Evolutionary conservation across 768 basidiomycete species (phyloP).

Genomic region (Tremella mesenterica): DNA sequence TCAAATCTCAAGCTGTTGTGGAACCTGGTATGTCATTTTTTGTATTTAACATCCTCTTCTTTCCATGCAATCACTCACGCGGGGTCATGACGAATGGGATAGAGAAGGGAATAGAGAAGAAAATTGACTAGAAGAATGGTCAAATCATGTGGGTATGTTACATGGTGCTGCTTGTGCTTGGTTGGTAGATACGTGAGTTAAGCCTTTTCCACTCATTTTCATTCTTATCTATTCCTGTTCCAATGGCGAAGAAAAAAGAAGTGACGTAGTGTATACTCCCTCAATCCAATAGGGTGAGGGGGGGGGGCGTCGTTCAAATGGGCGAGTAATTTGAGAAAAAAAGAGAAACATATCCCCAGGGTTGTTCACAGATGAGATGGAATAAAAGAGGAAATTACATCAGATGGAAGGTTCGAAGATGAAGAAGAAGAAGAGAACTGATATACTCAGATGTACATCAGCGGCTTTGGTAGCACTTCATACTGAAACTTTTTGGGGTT

Average conservation of each 20-base stretch:
- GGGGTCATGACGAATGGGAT: too few relatives aligned
- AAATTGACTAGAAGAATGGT: conserved; percentile 18
- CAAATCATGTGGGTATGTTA: conserved; percentile 15
- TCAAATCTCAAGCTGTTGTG: conserved; percentile 7
- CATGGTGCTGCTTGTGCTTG: conserved; percentile 29
- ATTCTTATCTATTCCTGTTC: neutral
- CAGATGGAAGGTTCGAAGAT: too few relatives aligned
- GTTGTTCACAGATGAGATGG: too few relatives aligned
- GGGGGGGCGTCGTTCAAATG: neutral
- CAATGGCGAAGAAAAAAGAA: neutral
- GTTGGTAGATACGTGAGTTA: conserved; percentile 28
- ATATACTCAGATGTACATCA: conserved; percentile 23
- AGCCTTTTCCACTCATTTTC: neutral
- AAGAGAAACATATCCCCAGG: too few relatives aligned
- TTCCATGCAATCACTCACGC: too few relatives aligned
- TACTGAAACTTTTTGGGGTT: conserved; percentile 33
- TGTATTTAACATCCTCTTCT: too few relatives aligned
- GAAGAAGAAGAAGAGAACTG: too few relatives aligned
- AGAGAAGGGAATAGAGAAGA: neutral
- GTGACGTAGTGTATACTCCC: too few relatives aligned
- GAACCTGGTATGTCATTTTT: conserved; percentile 9
- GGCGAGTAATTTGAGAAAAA: neutral
- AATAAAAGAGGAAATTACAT: too few relatives aligned
- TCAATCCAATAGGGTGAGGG: too few relatives aligned
- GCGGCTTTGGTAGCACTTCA: conserved; percentile 19